These are phyloP conservation scores for Globisporangium canariense DNA, from an alignment of 352 stramenopile genomes.

Conservation along the genomic window DNA sequence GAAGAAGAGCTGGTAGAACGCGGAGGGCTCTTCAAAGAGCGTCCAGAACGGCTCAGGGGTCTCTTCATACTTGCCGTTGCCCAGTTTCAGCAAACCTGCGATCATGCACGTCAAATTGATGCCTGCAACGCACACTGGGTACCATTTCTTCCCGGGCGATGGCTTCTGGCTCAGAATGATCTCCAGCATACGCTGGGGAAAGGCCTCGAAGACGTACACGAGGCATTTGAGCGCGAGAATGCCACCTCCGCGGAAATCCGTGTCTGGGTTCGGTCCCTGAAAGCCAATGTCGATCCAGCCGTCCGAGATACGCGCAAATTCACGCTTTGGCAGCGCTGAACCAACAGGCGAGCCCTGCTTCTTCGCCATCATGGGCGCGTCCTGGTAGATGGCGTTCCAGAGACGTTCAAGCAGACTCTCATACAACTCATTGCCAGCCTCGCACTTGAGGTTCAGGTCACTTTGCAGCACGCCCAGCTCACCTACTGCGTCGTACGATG, in stretches of 20 bases:
- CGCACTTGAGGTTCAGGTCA: conserved; percentile 65
- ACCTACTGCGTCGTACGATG: conserved; percentile 30
- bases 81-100: conserved; percentile 61
- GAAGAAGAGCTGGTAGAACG: conserved; percentile 81
- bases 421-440: conserved; percentile 53
- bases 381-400: conserved; percentile 58
- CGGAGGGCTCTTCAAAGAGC: conserved; percentile 81
- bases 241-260: conserved; percentile 80
- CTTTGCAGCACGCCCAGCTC: conserved; percentile 57
- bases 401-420: conserved; percentile 57
- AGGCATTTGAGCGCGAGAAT: conserved; percentile 81
- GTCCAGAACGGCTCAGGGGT: conserved; percentile 49
- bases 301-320: conserved; percentile 44
- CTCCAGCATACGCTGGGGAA: conserved; percentile 62
- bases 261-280: conserved; percentile 73
- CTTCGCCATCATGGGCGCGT: conserved; percentile 17
- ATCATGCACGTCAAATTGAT: conserved; percentile 86
- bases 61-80: conserved; percentile 50
- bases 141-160: conserved; percentile 54
- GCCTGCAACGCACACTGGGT: conserved; percentile 74
- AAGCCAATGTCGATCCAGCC: conserved; percentile 78
- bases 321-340: conserved; percentile 8
- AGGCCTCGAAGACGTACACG: conserved; percentile 77
- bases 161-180: conserved; percentile 54
- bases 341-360: not conserved